These are phyloP conservation scores for Amanita muscaria DNA, from an alignment of 768 basidiomycete species.

Conservation along the genomic window DNA sequence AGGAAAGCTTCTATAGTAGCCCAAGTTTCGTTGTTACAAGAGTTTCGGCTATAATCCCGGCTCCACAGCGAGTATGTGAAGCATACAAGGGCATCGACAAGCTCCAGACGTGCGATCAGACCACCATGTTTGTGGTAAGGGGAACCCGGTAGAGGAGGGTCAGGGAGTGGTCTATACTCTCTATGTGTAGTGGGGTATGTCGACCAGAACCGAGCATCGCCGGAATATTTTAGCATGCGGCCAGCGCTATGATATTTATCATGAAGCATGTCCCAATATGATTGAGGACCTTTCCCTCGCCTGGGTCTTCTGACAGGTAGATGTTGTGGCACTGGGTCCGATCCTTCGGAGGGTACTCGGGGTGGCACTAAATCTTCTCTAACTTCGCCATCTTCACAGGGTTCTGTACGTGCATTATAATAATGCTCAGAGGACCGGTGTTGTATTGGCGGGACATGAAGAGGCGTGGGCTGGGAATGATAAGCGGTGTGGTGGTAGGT, in stretches of 20 bases:
- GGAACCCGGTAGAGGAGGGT: slow-evolving; percentile 58
- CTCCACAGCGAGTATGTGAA: slow-evolving; percentile 83
- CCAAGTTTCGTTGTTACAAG: slow-evolving; percentile 58
- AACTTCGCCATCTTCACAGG: slow-evolving; percentile 48
- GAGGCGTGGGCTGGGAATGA: slow-evolving; percentile 15
- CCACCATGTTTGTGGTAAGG: slow-evolving; percentile 70
- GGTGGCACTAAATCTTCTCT: slow-evolving; percentile 31
- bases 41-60: slow-evolving; percentile 50
- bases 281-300: slow-evolving; percentile 40
- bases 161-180: slow-evolving; percentile 52
- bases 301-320: slow-evolving; percentile 63
- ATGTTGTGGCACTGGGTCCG: slow-evolving; percentile 24
- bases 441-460: slow-evolving; percentile 17
- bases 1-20: slow-evolving; percentile 59
- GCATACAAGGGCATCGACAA: slow-evolving; percentile 73
- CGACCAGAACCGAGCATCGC: slow-evolving; percentile 71
- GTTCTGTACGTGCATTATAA: slow-evolving; percentile 29
- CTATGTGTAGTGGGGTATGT: slow-evolving; percentile 57
- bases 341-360: slow-evolving; percentile 4
- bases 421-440: slow-evolving; percentile 16
- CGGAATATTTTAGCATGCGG: slow-evolving; percentile 75
- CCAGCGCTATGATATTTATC: slow-evolving; percentile 64
- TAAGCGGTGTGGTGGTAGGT: slow-evolving; percentile 21
- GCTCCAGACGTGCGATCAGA: slow-evolving; percentile 69
- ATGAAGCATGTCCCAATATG: slow-evolving; percentile 52